phyloP scores from a whole-genome alignment of 495 filamentous ascomycete species.

The Talaromyces ruber region DNA sequence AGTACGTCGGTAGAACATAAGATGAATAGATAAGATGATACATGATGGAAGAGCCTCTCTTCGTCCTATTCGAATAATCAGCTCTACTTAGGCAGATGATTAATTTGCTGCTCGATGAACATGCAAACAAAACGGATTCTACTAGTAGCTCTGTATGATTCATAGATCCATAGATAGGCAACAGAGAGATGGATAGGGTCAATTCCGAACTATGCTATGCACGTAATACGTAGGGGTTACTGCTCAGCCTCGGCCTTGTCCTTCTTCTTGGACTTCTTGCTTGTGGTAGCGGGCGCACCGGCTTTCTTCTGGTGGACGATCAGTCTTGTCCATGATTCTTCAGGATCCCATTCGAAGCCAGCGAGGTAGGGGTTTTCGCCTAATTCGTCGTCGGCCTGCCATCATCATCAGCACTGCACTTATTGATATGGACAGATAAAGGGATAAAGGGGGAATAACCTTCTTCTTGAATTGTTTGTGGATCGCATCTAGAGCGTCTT shows the following conservation, averaged over 20 bases:
- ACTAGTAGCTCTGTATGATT: not conserved
- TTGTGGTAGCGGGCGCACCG: slow-evolving; percentile 38
- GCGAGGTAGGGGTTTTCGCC: slow-evolving; percentile 66
- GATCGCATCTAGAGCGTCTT: slow-evolving; percentile 89
- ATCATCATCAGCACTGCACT: not conserved
- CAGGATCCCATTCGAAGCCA: slow-evolving; percentile 91
- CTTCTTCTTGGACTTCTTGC: slow-evolving; percentile 64
- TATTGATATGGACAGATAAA: not conserved
- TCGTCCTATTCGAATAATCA: not conserved
- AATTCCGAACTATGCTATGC: not conserved
- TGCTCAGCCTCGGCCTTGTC: slow-evolving; percentile 39
- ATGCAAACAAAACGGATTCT: not conserved
- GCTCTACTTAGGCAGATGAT: not conserved
- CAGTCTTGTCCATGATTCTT: slow-evolving; percentile 68
- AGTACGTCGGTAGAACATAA: too few species aligned
- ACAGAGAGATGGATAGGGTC: not conserved
- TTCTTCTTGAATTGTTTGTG: slow-evolving; percentile 92
- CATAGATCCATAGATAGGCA: not conserved
- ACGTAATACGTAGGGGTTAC: not conserved
- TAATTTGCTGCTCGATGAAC: not conserved
- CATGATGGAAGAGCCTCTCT: not conserved
- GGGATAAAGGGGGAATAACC: slow-evolving; percentile 31
- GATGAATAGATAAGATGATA: not conserved
- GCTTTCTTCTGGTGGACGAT: slow-evolving; percentile 77
- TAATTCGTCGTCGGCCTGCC: slow-evolving; percentile 80